A percentile compares a stretch with the other conserved stretches of the same genome.
Evolutionary conservation across 352 stramenopile species (phyloP).

Genomic region (Blastocystis sp.): DNA sequence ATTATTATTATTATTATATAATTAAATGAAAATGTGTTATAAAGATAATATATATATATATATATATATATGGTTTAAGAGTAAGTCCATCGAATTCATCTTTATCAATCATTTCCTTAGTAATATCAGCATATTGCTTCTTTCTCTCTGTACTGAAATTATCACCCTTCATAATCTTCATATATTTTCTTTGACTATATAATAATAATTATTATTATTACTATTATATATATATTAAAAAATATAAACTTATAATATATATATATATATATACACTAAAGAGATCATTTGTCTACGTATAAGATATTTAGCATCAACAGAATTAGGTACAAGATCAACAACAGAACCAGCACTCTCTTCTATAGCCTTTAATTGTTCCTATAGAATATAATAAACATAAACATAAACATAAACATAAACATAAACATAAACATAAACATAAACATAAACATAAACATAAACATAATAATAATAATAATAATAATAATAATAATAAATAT

Average conservation of each 20-base stretch:
- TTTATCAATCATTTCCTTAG: conserved; percentile 90
- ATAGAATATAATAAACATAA: background rate
- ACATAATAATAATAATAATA: too few species aligned
- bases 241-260: background rate
- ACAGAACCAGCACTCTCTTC: conserved; percentile 41
- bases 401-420: background rate
- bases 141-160: conserved; percentile 73
- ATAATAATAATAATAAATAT: background rate
- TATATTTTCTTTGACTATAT: conserved; percentile 69
- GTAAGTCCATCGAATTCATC: conserved; percentile 38
- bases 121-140: conserved; percentile 84
- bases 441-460: conserved; percentile 1
- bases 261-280: conserved; percentile 44
- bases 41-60: background rate
- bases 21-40: conserved; percentile 27
- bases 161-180: conserved; percentile 67
- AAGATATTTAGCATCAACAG: conserved; percentile 55
- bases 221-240: too few species aligned
- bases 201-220: background rate
- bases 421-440: background rate
- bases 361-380: conserved; percentile 45
- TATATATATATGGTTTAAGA: conserved; percentile 13
- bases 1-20: conserved; percentile 56
- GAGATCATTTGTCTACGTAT: conserved; percentile 61
- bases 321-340: conserved; percentile 49